Evolutionary conservation across 495 filamentous ascomycete species (phyloP), one percentile per base, ranked within the genome.

Genomic region (Talaromyces proteolyticus): DNA sequence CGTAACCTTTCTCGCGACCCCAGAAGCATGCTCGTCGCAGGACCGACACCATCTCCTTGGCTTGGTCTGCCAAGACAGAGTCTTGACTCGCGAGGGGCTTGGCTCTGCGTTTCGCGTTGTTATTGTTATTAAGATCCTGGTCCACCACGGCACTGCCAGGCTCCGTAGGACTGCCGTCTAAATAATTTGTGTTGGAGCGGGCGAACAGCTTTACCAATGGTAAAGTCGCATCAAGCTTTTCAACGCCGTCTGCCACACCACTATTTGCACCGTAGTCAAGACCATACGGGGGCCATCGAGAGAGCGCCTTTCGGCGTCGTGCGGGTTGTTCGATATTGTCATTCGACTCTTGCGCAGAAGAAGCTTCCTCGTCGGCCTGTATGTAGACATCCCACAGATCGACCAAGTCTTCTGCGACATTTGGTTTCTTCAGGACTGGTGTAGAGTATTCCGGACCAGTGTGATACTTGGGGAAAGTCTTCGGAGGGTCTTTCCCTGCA

Each of bases 1-100:
- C 65, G 43, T 63, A 56, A 0, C 65, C 63, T 37, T 63, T 70
- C 47, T 72, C 67, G 12, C 56, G 49, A 6, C 65, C 70, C 57
- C 59, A 73, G 45, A 73, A 72, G 50, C 70, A 73, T 3, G 70
- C 68, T 24, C 62, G 51, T 3, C 59, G 64, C 68, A 73, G 64
- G 18, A 57, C 56, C 53, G 63, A 63, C 0, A 67, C 64, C 67
- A 73, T 72, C 36, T 72, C 68, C 23, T 57, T 53, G 6, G 67
- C 64, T 50, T 72, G 70, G 1, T 43, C 51, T 2, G 53, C 53
- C 36, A 72, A 56, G 16, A 73, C 55, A 0, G 57, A 66, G 16
- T 42, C 19, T 8, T 24, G 14, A 6, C 22, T 39, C 14, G 4
- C 12, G 12, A 16, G n/a, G 2, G 37, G 26, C 14, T 34, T 34